Evolutionary conservation across 805 yeast species (phyloP).

Genomic region (Saccharomyces eubayanus): DNA sequence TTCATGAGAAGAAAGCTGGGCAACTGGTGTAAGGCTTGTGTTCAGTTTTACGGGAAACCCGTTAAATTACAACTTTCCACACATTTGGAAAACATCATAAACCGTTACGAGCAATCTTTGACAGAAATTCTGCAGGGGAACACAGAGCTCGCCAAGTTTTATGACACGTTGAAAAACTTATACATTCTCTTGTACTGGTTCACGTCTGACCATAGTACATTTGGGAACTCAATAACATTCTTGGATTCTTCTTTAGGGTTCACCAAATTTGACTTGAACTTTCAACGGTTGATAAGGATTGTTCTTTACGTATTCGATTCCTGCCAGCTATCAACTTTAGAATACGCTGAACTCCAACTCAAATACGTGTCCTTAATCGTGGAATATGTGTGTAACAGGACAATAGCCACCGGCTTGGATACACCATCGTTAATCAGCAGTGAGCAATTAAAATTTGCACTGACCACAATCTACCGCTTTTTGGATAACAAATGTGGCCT

Average conservation of each 20-base stretch:
- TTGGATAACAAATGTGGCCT: conserved; percentile 6
- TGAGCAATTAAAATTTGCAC: conserved; percentile 14
- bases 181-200: conserved; percentile 22
- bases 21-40: conserved; percentile 16
- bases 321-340: conserved; percentile 2
- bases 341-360: conserved; percentile 8
- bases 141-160: conserved; percentile 7
- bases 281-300: conserved; percentile 22
- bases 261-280: conserved; percentile 19
- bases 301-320: conserved; percentile 21
- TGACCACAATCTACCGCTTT: conserved; percentile 11
- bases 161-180: conserved; percentile 7
- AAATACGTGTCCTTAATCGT: conserved; percentile 14
- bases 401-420: conserved; percentile 1
- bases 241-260: conserved; percentile 14
- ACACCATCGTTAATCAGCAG: conserved; percentile 5
- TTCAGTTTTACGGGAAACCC: conserved; percentile 9
- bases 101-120: conserved; percentile 12
- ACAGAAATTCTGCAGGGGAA: conserved; percentile 10
- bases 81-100: conserved; percentile 5
- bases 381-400: conserved; percentile 7
- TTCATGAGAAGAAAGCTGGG: conserved; percentile 21
- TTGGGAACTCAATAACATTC: conserved; percentile 10
- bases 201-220: conserved; percentile 8
- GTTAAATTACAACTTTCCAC: conserved; percentile 8